Evolutionary conservation across 257 asterid species (phyloP).

Genomic region (Solanum dulcamara): DNA sequence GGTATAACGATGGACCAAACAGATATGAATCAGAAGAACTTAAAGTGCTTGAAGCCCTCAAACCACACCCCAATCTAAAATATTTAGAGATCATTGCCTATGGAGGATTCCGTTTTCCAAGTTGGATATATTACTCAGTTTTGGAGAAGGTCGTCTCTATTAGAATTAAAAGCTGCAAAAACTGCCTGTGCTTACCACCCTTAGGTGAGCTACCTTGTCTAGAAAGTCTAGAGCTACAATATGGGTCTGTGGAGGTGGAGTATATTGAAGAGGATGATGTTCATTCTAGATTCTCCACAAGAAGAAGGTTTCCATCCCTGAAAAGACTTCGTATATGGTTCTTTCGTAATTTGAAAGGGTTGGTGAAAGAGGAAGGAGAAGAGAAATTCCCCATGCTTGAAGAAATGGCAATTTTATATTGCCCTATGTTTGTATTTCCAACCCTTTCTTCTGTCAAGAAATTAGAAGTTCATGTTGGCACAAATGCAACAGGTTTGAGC

Average conservation of each 20-base stretch:
- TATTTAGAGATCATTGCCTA: neutral
- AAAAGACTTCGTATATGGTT: neutral
- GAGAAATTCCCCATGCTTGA: conserved; percentile 6
- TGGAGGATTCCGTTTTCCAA: conserved; percentile 9
- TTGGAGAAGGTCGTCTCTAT: neutral
- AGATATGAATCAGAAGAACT: neutral
- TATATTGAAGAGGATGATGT: neutral
- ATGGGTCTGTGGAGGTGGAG: neutral
- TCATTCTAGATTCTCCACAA: neutral
- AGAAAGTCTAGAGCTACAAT: neutral
- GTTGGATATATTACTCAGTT: conserved; percentile 14
- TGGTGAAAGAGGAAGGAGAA: neutral
- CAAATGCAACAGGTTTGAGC: neutral
- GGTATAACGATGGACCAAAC: neutral
- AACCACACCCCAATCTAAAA: conserved; percentile 10
- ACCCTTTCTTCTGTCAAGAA: neutral
- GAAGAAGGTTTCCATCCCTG: conserved; percentile 3
- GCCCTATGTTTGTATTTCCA: neutral
- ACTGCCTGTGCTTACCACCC: conserved; percentile 4
- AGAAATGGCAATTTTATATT: neutral
- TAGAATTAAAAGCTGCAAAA: neutral
- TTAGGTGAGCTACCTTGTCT: conserved; percentile 12
- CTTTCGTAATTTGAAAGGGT: conserved; percentile 8
- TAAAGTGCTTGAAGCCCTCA: conserved; percentile 14
- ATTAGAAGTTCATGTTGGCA: neutral